These are phyloP conservation scores for Closterium sp. DNA, from an alignment of 139 green algal genomes.

Conservation along the genomic window DNA sequence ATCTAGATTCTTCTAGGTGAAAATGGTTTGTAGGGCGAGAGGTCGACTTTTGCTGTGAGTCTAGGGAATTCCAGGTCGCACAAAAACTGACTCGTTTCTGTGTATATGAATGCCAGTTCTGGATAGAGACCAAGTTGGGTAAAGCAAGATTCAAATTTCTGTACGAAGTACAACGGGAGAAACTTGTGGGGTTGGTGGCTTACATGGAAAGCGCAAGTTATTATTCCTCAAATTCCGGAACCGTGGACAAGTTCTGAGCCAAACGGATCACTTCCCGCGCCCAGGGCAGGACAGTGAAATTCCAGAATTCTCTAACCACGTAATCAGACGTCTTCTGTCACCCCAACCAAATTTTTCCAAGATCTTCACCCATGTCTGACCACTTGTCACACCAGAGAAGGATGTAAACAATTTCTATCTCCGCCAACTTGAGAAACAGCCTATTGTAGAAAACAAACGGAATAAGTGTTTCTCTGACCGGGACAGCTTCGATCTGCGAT, in stretches of 20 bases:
- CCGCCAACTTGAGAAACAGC: too few relatives aligned
- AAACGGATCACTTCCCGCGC: not conserved
- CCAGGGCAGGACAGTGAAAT: not conserved
- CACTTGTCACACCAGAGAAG: too few relatives aligned
- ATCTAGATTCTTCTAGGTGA: too few relatives aligned
- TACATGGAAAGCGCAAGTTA: too few relatives aligned
- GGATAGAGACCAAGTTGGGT: too few relatives aligned
- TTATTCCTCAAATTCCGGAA: not conserved
- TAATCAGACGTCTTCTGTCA: not conserved
- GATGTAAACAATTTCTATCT: too few relatives aligned
- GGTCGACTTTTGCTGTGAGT: not conserved
- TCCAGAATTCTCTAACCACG: not conserved
- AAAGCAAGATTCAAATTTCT: too few relatives aligned
- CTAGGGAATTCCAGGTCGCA: not conserved
- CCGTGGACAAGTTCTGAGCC: not conserved
- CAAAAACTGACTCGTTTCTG: not conserved
- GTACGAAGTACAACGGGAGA: too few relatives aligned
- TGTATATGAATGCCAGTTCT: not conserved
- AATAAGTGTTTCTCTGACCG: too few relatives aligned
- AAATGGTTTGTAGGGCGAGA: not conserved
- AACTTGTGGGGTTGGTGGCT: too few relatives aligned
- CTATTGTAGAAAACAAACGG: too few relatives aligned
- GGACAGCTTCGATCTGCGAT: too few relatives aligned
- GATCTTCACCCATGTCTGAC: not conserved
- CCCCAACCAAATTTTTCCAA: not conserved